Base-by-base conservation (phyloP, 495 filamentous ascomycete genomes). In the Hypoxylon perforatum region DNA sequence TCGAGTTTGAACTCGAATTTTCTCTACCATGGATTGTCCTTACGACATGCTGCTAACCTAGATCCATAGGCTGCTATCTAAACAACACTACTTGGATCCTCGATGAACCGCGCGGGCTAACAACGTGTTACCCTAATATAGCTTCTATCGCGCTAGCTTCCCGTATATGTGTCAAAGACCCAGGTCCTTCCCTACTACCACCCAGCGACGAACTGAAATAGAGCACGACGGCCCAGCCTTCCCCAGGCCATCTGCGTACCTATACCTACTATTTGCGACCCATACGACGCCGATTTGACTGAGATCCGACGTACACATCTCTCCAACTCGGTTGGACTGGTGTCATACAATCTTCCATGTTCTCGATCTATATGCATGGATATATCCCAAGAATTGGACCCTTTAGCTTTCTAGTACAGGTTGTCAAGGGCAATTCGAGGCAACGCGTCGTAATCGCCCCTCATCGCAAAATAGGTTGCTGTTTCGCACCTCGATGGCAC, bases 291-390 rank as follows among this genome's bases (percentile, higher is more conserved):
- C 30, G 30, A 33, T 33, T 33, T 33, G 7, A 33, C 30, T 33
- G 30, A 33, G 30, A 33, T 33, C 30, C 30, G 30, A 33, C 30
- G 30, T 33, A 5, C 30, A 33, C 7, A 33, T 33, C 30, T 10
- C 30, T 33, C 3, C 30, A 10, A 33, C 8, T 33, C 30, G 7
- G 30, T 10, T 4, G 30, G 30, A 9, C 30, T 33, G 30, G 30
- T 19, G 45, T 54, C 52, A 30, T 22, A 15, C 30, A 10, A 25
- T 50, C 8, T 69, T 64, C 66, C 51, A 69, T 69, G 66, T 42
- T 35, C 22, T 52, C 57, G 51, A 49, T 61, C 61, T 65, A 45
- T 57, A 69, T 69, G 66, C 66, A 65, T 65, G 61, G 66, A 65
- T 69, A 64, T 65, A 55, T 47, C 54, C 12, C 33, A 25, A 61